phyloP scores from a whole-genome alignment of 352 stramenopile species.

The Phytophthora sojae region DNA sequence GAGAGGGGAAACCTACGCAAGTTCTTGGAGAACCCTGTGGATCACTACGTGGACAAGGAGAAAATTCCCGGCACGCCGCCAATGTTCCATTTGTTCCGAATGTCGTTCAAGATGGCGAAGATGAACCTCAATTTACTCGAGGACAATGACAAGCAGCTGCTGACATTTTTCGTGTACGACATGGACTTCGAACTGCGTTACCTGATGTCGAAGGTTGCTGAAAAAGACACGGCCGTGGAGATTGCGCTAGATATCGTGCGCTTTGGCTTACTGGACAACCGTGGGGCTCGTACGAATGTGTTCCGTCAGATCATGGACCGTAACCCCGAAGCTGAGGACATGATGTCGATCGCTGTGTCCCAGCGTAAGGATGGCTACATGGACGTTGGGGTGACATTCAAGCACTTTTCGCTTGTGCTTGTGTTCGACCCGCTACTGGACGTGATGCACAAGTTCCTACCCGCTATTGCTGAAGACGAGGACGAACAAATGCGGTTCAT shows the following conservation, averaged over 20 bases:
- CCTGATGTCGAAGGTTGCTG: conserved; percentile 51
- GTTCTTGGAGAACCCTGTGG: conserved; percentile 69
- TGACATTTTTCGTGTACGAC: conserved; percentile 67
- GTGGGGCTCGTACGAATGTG: conserved; percentile 67
- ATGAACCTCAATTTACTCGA: conserved; percentile 63
- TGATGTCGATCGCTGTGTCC: conserved; percentile 61
- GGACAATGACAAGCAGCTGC: conserved; percentile 52
- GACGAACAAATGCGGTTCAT: conserved; percentile 78
- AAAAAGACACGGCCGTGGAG: conserved; percentile 52
- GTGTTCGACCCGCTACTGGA: conserved; percentile 81
- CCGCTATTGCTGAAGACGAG: conserved; percentile 74
- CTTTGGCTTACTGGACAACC: conserved; percentile 79
- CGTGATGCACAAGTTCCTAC: conserved; percentile 62
- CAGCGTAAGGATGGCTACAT: conserved; percentile 64
- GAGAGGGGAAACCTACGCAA: conserved; percentile 63
- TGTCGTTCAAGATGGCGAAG: conserved; percentile 62
- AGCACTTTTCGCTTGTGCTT: conserved; percentile 74
- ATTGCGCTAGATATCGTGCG: conserved; percentile 58
- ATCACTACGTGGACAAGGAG: conserved; percentile 65
- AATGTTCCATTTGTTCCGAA: conserved; percentile 66
- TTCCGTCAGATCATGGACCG: conserved; percentile 82
- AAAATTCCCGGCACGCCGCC: conserved; percentile 46
- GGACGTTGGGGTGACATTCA: conserved; percentile 60
- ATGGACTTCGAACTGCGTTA: conserved; percentile 58
- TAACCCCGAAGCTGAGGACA: conserved; percentile 64